Base-by-base conservation (phyloP, 106 monocot genomes). In the Dendrobium catenatum region DNA sequence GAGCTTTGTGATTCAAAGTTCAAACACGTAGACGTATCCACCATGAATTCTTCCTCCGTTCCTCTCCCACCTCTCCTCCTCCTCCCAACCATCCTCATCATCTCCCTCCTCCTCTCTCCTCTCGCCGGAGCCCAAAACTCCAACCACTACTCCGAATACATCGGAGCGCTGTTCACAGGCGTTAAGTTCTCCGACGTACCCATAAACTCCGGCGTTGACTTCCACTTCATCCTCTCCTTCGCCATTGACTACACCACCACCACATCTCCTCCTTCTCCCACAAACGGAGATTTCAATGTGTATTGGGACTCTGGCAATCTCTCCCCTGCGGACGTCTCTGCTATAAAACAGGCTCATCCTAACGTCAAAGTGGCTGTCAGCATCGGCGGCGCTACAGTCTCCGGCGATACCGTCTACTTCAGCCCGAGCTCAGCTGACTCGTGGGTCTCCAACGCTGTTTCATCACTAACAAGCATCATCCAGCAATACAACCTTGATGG, bases 211-310 rank as follows among this genome's bases (percentile, higher is more conserved):
- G 9, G 11, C 15, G 73, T 80, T 19, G 64, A 66, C 64, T 66
- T 66, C 78, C 51, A 81, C 43, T 85, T 81, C 77, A 85, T 85
- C 56, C 81, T 85, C 68, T 33, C 85, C 77, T 85, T 85, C 72
- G 76, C 85, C 77, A 81, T 85, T 29, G 80, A 80, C 68, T 85
- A 85, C 66, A 77, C 76, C 51, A 51, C 61, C 6, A 8, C 64
- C 0, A 66, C 64, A 20, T 51, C 61, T 13, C 49, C 41, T 22
- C 80, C 80, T 6, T 46, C 76, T 20, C 80, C 85, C 41, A 85
- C 85, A 43, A 81, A 80, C 40, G 85, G 80, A 19, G 48, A 85
- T 11, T 85, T 80, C 80, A 81, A 79, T 41, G 47, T 85, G 68
- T 85, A 67, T 68, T 85, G 80, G 85, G 85, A 85, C 80, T 68